Evolutionary conservation across 176 grass and related monocot genomes (phyloP).

Genomic region (Tillandsia leiboldiana): DNA sequence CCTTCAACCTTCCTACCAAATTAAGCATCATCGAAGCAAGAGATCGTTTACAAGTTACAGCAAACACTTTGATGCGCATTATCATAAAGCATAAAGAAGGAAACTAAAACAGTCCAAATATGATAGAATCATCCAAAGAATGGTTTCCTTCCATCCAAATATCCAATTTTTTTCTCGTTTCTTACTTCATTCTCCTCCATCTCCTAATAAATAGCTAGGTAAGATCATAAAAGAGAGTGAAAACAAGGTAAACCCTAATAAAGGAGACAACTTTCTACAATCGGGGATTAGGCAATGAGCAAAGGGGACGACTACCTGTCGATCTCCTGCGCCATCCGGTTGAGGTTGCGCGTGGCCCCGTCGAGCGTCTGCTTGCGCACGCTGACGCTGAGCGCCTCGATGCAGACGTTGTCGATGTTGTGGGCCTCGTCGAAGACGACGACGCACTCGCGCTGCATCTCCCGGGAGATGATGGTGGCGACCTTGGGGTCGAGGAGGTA

Average conservation of each 20-base stretch:
- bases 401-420: conserved; percentile 96
- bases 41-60: background rate
- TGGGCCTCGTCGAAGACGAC: conserved; percentile 93
- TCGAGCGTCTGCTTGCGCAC: conserved; percentile 81
- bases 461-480: conserved; percentile 65
- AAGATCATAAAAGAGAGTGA: too few species aligned
- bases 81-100: too few species aligned
- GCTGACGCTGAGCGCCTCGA: conserved; percentile 77
- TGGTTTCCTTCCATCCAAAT: background rate
- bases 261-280: background rate
- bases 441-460: conserved; percentile 96
- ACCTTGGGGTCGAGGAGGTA: conserved; percentile 95
- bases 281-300: background rate
- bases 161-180: background rate
- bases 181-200: background rate
- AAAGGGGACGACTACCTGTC: conserved; percentile 43
- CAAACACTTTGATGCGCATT: too few species aligned
- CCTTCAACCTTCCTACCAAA: conserved; percentile 99
- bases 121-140: too few species aligned
- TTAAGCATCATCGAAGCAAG: conserved; percentile 31
- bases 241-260: background rate
- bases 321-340: conserved; percentile 66
- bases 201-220: too few species aligned
- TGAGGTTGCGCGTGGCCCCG: conserved; percentile 56
- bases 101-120: too few species aligned